phyloP scores from a whole-genome alignment of 2,329 filamentous ascomycete species.

The Ceratocystis diversiconidia region DNA sequence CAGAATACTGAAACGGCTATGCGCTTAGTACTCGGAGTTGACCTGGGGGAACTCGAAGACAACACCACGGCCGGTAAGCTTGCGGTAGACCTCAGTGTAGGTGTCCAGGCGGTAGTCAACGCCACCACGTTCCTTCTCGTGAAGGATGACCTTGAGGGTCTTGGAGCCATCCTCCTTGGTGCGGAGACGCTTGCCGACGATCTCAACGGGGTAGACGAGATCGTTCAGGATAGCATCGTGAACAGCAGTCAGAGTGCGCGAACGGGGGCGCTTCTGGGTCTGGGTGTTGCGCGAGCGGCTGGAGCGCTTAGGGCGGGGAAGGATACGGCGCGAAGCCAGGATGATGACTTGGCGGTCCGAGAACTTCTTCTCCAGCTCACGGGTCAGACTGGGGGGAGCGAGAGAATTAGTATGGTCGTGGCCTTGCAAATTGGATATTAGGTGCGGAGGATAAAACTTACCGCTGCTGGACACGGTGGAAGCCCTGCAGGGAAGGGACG shows the following conservation, averaged over 20 bases:
- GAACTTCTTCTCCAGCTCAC: slow-evolving; percentile 99
- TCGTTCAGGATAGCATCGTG: slow-evolving; percentile 97
- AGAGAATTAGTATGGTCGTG: slow-evolving; percentile 20
- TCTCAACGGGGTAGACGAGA: slow-evolving; percentile 99
- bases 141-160: slow-evolving; percentile 95
- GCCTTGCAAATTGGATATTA: neutral
- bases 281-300: slow-evolving; percentile 90
- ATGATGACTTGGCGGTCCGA: slow-evolving; percentile 99
- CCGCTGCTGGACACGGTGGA: slow-evolving; percentile 99
- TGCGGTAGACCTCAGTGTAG: slow-evolving; percentile 98
- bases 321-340: slow-evolving; percentile 96
- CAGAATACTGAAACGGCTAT: slow-evolving; percentile 13
- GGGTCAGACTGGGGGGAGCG: slow-evolving; percentile 66
- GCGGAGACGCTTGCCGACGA: slow-evolving; percentile 95
- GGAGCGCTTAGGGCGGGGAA: slow-evolving; percentile 96
- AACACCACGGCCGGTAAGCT: slow-evolving; percentile 89
- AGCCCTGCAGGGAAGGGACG: slow-evolving; percentile 92
- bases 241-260: slow-evolving; percentile 92
- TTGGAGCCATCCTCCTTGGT: slow-evolving; percentile 99
- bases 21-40: slow-evolving; percentile 62
- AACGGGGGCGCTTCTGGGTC: slow-evolving; percentile 97
- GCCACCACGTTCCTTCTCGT: slow-evolving; percentile 99
- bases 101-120: slow-evolving; percentile 99
- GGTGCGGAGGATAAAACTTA: slow-evolving; percentile 37
- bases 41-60: slow-evolving; percentile 96